Evolutionary conservation across 2,329 filamentous ascomycete genomes (phyloP).

Genomic region (Stachybotrys chlorohalonatus): DNA sequence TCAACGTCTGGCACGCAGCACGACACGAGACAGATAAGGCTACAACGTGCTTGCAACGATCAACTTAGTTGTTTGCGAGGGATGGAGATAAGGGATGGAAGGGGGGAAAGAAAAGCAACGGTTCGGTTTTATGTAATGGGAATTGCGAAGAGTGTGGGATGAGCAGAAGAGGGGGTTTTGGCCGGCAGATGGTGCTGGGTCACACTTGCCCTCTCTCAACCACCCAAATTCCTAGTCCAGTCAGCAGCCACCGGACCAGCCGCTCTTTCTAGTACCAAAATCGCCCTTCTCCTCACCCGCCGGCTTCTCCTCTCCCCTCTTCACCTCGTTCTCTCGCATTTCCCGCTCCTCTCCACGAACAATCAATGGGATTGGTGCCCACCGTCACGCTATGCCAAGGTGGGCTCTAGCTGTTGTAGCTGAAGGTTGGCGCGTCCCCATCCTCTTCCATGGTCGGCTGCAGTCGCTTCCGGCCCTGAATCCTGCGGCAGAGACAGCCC

Average conservation of each 20-base stretch:
- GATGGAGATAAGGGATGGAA: slow-evolving; percentile 19
- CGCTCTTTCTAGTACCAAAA: background rate
- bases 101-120: slow-evolving; percentile 16
- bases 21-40: slow-evolving; percentile 16
- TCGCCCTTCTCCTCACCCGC: background rate
- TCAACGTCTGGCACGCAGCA: slow-evolving; percentile 7
- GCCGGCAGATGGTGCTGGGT: background rate
- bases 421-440: background rate
- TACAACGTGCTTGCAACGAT: slow-evolving; percentile 15
- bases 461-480: background rate
- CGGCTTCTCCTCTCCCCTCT: background rate
- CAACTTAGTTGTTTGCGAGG: slow-evolving; percentile 11
- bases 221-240: background rate
- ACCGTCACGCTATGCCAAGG: background rate
- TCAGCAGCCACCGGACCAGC: too few species aligned
- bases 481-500: background rate
- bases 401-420: background rate
- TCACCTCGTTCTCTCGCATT: background rate
- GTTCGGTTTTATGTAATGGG: slow-evolving; percentile 30
- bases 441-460: background rate
- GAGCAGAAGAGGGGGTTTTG: background rate
- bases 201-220: too few species aligned
- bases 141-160: slow-evolving; percentile 12
- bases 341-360: background rate
- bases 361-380: too few species aligned